Evolutionary conservation across 768 basidiomycete species (phyloP).

Genomic region (Mycena capillaripes): DNA sequence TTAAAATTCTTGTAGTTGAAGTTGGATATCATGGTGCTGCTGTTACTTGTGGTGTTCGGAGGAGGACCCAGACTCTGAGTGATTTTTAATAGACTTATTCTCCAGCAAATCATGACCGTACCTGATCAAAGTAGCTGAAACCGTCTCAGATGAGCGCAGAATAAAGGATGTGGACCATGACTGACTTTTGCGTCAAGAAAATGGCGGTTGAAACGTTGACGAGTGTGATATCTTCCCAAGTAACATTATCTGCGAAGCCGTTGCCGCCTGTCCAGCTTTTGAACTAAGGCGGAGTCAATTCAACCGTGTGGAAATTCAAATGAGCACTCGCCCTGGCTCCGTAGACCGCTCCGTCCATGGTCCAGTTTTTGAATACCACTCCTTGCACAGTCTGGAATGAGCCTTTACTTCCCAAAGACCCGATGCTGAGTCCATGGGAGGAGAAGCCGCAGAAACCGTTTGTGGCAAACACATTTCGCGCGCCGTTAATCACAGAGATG

Average conservation of each 20-base stretch:
- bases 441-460: constrained; percentile 63
- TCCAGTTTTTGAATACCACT: constrained; percentile 63
- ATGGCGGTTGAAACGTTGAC: constrained; percentile 61
- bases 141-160: background rate
- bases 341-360: constrained; percentile 64
- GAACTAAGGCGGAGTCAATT: constrained; percentile 49
- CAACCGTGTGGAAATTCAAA: background rate
- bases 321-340: constrained; percentile 52
- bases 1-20: constrained; percentile 53
- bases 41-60: constrained; percentile 48
- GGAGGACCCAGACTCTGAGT: constrained; percentile 50
- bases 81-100: background rate
- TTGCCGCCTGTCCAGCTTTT: constrained; percentile 65
- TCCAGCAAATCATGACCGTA: background rate
- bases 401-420: constrained; percentile 58
- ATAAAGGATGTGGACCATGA: background rate
- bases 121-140: constrained; percentile 66
- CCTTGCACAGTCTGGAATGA: constrained; percentile 57
- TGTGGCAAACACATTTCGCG: constrained; percentile 58
- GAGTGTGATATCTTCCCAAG: constrained; percentile 61
- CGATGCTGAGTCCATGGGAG: constrained; percentile 63
- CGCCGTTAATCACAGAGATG: constrained; percentile 62
- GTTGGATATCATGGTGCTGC: constrained; percentile 52
- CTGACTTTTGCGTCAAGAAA: constrained; percentile 62
- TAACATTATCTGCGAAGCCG: constrained; percentile 62